Conservation (phyloP, 768 basidiomycete genomes). For the Boletales sp. region DNA sequence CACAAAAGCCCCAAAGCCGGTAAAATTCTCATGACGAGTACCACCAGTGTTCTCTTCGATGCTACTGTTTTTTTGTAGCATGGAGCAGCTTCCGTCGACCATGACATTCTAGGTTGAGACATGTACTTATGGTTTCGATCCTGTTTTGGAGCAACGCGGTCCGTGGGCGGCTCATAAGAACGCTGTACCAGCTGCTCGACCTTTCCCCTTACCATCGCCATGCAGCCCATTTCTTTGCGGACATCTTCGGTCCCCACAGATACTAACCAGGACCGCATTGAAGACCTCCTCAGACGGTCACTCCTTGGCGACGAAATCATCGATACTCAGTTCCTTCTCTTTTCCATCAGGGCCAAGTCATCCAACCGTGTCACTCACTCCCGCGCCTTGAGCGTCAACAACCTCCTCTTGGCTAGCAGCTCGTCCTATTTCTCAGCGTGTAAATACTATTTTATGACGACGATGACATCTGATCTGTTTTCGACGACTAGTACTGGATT, state of each 20-base stretch:
- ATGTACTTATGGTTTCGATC: no score
- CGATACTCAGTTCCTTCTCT: slow-evolving; percentile 31
- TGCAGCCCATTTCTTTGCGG: no score
- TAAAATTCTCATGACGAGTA: no score
- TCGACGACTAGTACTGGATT: slow-evolving; percentile 7
- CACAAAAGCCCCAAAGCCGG: no score
- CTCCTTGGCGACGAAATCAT: slow-evolving; percentile 26
- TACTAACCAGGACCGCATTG: slow-evolving; percentile 9
- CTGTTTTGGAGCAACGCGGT: no score
- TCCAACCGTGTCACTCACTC: slow-evolving; percentile 11
- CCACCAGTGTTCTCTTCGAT: no score
- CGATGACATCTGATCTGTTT: neutral
- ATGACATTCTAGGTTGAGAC: no score
- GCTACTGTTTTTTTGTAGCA: no score
- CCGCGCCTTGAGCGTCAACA: slow-evolving; percentile 28
- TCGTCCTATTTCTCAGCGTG: slow-evolving; percentile 26
- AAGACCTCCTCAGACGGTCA: slow-evolving; percentile 20
- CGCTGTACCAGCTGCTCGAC: no score
- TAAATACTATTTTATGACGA: slow-evolving; percentile 1
- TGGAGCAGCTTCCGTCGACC: no score
- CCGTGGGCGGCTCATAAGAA: no score
- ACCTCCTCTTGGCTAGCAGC: slow-evolving; percentile 17
- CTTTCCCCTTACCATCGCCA: no score
- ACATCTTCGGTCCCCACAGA: neutral
- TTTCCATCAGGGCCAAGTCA: slow-evolving; percentile 9